Base-by-base conservation (phyloP, 345 rosid genomes). In the Pseudoturritis turrita region DNA sequence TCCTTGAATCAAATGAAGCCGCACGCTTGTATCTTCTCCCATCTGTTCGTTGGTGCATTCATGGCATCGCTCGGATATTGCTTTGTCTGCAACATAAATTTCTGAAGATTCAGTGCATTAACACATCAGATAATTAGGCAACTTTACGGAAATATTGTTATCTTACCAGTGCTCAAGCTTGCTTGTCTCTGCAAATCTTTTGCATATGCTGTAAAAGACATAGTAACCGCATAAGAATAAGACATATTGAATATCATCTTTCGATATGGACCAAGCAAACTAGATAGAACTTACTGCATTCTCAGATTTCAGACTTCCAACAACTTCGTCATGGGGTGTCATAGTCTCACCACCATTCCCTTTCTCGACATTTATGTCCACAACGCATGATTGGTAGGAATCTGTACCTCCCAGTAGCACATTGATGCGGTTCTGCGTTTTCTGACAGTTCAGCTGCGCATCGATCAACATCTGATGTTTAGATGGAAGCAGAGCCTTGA, bases 21-120 rank as follows among this genome's bases (percentile, higher is more conserved):
- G 87, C 87, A 29, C 97, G 96, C 70, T 88, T 94, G 65, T 81
- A 94, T 77, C 83, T 89, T 83, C 97, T 87, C 95, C n/a, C 95
- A 87, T 62, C 90, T 85, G 84, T 94, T 93, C 11, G 73, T 76
- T 14, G 95, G 87, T 43, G 79, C 79, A 17, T 90, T n/a, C 97
- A 33, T 84, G 88, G 75, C 75, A 70, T 78, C 88, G 82, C 58
- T 93, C 97, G 0, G 68, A 65, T 18, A 71, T 62, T 4, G 91
- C 76, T 78, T 85, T 94, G 25, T 89, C 96, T 94, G 85, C 55
- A 69, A 59, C 54, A 52, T 10, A 31, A n/a, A 13, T 1, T 22
- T 56, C 13, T 15, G 52, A n/a, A 10, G 9, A 40, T 53, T 66
- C 15, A 75, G 23, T 65, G n/a, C n/a, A n/a, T n/a, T n/a, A n/a